A percentile compares a stretch with the other conserved stretches of the same genome.
phyloP scores from a whole-genome alignment of 2,329 filamentous ascomycete genomes.

The Paracoccidioides lutzii region DNA sequence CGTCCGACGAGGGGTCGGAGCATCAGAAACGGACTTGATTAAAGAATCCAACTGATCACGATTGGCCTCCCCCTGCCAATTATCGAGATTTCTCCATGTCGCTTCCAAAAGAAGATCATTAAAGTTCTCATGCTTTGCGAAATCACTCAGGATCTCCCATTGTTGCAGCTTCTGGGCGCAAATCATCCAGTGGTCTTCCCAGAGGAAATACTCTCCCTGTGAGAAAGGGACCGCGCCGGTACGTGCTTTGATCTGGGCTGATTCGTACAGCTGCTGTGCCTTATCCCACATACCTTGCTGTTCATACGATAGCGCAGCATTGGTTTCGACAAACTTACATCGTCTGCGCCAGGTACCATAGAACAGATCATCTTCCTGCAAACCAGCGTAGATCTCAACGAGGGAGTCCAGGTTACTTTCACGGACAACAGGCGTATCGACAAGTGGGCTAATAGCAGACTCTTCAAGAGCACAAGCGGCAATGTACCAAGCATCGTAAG shows the following conservation, averaged over 20 bases:
- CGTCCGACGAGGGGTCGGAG: conserved; percentile 78
- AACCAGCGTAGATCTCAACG: conserved; percentile 77
- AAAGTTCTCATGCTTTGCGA: conserved; percentile 97
- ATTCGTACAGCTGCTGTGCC: conserved; percentile 91
- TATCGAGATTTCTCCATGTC: conserved; percentile 89
- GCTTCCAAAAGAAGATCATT: conserved; percentile 92
- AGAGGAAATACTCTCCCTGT: conserved; percentile 93
- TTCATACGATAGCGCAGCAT: conserved; percentile 91
- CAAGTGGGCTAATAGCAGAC: conserved; percentile 66
- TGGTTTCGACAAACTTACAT: conserved; percentile 94
- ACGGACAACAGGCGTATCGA: conserved; percentile 69
- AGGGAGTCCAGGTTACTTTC: conserved; percentile 94
- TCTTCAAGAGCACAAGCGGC: conserved; percentile 83
- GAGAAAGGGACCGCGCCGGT: conserved; percentile 95
- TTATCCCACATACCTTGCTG: conserved; percentile 99
- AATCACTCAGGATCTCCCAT: conserved; percentile 96
- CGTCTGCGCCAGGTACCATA: conserved; percentile 93
- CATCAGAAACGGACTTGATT: conserved; percentile 95
- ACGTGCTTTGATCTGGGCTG: conserved; percentile 89
- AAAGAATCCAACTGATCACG: conserved; percentile 82
- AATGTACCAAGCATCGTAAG: conserved; percentile 97
- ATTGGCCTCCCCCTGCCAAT: conserved; percentile 78
- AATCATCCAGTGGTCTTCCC: conserved; percentile 98
- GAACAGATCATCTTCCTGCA: conserved; percentile 94
- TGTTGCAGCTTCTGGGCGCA: conserved; percentile 97